Evolutionary conservation across 148 eudicot genomes (phyloP), one percentile per base, ranked within the genome.

Genomic region (Fagopyrum tataricum): DNA sequence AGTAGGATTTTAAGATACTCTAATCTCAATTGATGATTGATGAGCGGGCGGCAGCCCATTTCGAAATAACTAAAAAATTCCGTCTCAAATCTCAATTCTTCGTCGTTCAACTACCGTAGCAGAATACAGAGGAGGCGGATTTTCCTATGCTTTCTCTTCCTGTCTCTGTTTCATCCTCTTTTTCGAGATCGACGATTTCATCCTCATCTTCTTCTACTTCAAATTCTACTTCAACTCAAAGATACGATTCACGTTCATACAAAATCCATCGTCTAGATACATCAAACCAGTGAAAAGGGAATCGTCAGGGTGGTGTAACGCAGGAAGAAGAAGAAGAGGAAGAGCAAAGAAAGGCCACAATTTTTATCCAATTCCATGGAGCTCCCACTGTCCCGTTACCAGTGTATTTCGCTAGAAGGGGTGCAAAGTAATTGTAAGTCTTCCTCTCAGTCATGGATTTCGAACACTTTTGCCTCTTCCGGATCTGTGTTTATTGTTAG

Each of bases 321-420:
- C 51, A 47, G 4, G 21, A 31, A 31, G 37, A 31, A 31, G 37
- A 31, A 3, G 37, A 31, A 31, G 37, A 31, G 37, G 2, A 31
- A 31, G 2, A 31, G 56, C n/a, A 17, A 15, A 51, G 20, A 15
- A 7, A 51, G n/a, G 56, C 18, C 56, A 51, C 56, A 51, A 2
- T 4, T 61, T 68, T 14, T 40, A 41, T 7, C 26, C 5, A 12
- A 7, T 68, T 48, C 72, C 31, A 69, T 69, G 72, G 72, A 69
- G 26, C 52, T 69, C 26, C 49, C 72, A 18, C 31, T 69, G 6
- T 44, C 72, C 24, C 31, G 52, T 18, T 44, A 18, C 26, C 72
- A 69, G 48, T 69, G 72, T 37, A 21, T 42, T 43, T 69, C 72
- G 37, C 51, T 69, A 7, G 72, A 69, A 6, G 31, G 52, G 51